Base-by-base conservation (phyloP, 257 asterid genomes). In the Solanum arcanum region DNA sequence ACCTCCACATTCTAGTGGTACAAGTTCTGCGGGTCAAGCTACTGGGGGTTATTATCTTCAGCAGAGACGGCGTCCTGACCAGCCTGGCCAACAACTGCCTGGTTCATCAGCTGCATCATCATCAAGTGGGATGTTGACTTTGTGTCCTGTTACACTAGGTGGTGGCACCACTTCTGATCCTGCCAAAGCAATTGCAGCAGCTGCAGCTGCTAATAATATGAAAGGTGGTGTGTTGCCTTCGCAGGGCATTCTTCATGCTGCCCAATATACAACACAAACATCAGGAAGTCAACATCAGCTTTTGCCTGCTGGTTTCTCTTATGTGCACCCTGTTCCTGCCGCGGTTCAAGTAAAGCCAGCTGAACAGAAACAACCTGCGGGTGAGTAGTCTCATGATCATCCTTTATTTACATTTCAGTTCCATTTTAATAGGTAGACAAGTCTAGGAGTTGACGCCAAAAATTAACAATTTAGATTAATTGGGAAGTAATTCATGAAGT, bases 341-440 rank as follows among this genome's bases (percentile, higher is more conserved):
- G 98, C 93, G 8, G 96, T 93, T 88, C 97, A 91, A 86, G 96
- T 91, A 88, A 97, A 95, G 87, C 92, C 98, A 68, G 89, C 93
- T 0, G 99, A 97, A 93, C 98, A 95, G 91, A 94, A 95, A 85
- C 99, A 94, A 86, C 93, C 97, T 80, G 92, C 96, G 33, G 99
- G 98, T 95, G 83, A 91, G 96, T 92, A 84, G 72, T 84, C 46
- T 42, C 69, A 15, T 37, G 3, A 6, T 27, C 74, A 5, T 68
- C 39, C 62, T 41, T 88, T n/a, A 25, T 44, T 69, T 23, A 4
- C 25, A 39, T 74, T 89, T 85, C 78, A 33, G 84, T 78, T 83
- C 86, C 62, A 60, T 47, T 42, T 47, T 42, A 74, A 16, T 88
- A 59, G 87, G 73, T 85, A 15, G 70, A 60, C 18, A n/a, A 46